Evolutionary conservation across 768 basidiomycete species (phyloP), one percentile per base, ranked within the genome.

Genomic region (Nevesoporus exiguus): DNA sequence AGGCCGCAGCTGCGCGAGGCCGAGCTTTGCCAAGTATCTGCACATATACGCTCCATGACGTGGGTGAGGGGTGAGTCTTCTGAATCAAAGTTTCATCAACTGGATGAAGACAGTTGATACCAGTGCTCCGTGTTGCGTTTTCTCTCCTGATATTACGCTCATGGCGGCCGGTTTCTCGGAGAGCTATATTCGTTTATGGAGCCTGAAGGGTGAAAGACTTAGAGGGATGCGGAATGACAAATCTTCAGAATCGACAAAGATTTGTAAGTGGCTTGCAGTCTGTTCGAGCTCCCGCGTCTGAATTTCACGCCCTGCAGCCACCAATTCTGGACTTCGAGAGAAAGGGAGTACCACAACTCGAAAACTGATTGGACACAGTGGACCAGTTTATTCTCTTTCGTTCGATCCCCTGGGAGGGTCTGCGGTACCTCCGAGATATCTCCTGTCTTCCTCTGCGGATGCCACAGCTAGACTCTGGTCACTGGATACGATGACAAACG

Each of bases 341-440:
- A 92, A 86, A 70, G 89, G 86, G 52, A 90, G 88, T 1, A 24
- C 59, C 24, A 84, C 88, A 0, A 93, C 95, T 10, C 85, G 94
- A n/a, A 98, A 98, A 74, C 81, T 99, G 17, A 85, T 98, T 49
- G 97, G 93, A 1, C 97, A 99, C 69, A 96, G 94, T 58, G 97
- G 93, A 14, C 94, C 97, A 24, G 93, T 98, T 19, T 98, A 98
- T 70, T 86, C 91, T 2, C 82, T 98, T 30, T 86, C 89, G 19
- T 99, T 98, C 66, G 97, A 98, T 68, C 93, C 97, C 8, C 71
- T 91, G 1, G 81, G 83, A 55, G 97, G 97, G 11, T 91, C 97
- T 24, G 86, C 91, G 17, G 80, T 79, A 8, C 80, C 93, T 13
- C 96, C 97, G 1, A 86, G 82, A 68, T 88, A 92, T 67, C 81